phyloP scores from a whole-genome alignment of 306 rosid genomes.

The Acacia acuminata region DNA sequence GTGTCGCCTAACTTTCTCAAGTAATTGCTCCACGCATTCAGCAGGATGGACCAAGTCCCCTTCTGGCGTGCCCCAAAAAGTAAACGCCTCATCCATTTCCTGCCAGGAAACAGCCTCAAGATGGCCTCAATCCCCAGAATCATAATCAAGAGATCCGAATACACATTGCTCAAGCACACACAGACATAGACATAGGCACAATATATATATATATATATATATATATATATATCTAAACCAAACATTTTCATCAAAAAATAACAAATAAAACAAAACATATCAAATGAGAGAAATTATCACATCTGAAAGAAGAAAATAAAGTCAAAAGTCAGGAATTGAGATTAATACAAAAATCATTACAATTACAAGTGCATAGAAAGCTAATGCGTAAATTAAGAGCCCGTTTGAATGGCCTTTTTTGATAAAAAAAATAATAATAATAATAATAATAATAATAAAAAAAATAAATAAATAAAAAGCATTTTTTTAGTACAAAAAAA shows the following conservation, averaged over 20 bases:
- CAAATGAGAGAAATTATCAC: neutral
- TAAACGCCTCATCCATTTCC: conserved; percentile 71
- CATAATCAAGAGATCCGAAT: neutral
- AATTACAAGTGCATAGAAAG: neutral
- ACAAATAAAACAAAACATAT: neutral
- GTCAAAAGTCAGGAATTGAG: neutral
- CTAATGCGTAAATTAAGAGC: neutral
- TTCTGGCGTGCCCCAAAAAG: conserved; percentile 86
- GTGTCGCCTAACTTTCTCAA: conserved; percentile 86
- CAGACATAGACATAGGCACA: neutral
- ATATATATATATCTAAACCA: neutral
- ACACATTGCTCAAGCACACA: neutral
- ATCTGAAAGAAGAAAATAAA: neutral
- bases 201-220: no score
- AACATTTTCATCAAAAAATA: neutral
- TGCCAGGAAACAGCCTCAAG: conserved; percentile 35
- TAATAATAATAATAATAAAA: no score
- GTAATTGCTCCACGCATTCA: conserved; percentile 83
- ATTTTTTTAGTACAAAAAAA: no score
- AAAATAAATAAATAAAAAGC: no score
- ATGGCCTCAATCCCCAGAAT: neutral
- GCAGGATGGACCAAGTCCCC: conserved; percentile 86
- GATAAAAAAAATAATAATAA: no score
- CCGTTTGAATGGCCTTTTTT: no score
- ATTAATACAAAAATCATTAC: neutral